phyloP scores from a whole-genome alignment of 2,329 filamentous ascomycete species.

The Scedosporium minutisporum region DNA sequence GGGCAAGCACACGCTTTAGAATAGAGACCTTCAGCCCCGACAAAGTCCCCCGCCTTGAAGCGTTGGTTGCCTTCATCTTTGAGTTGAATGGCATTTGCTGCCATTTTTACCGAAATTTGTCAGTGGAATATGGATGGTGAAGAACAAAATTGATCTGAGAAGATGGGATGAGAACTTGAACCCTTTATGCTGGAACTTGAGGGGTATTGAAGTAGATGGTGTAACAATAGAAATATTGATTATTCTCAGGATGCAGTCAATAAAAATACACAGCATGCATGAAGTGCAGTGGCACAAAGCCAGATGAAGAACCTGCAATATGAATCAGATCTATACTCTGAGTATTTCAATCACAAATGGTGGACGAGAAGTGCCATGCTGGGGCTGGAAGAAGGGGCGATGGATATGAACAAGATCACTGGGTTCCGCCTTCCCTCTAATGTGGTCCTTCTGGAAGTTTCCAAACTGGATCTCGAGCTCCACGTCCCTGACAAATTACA shows the following conservation, averaged over 20 bases:
- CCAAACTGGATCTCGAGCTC: neutral
- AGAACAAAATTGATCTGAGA: neutral
- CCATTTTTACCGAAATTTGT: slow-evolving; percentile 12
- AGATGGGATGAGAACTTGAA: no score
- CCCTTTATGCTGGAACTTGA: no score
- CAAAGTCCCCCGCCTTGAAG: slow-evolving; percentile 57
- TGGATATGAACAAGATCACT: slow-evolving; percentile 4
- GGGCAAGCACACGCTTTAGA: slow-evolving; percentile 52
- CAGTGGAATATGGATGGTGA: neutral
- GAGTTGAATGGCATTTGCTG: slow-evolving; percentile 24
- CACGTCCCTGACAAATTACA: no score
- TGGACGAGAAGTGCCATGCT: neutral
- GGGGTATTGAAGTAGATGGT: no score
- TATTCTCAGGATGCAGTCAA: no score
- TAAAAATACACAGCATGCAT: no score
- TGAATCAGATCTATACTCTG: neutral
- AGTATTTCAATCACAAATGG: neutral
- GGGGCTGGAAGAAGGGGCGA: slow-evolving; percentile 1
- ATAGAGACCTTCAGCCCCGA: slow-evolving; percentile 58
- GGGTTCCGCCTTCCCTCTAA: neutral
- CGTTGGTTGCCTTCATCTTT: slow-evolving; percentile 54
- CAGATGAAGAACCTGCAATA: no score
- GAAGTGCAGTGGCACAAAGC: no score
- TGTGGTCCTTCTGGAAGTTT: slow-evolving; percentile 5
- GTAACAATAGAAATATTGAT: no score